A percentile compares a stretch with the other conserved stretches of the same genome.
phyloP scores from a whole-genome alignment of 2,329 filamentous ascomycete species.

The Aspergillus oerlinghausenensis region DNA sequence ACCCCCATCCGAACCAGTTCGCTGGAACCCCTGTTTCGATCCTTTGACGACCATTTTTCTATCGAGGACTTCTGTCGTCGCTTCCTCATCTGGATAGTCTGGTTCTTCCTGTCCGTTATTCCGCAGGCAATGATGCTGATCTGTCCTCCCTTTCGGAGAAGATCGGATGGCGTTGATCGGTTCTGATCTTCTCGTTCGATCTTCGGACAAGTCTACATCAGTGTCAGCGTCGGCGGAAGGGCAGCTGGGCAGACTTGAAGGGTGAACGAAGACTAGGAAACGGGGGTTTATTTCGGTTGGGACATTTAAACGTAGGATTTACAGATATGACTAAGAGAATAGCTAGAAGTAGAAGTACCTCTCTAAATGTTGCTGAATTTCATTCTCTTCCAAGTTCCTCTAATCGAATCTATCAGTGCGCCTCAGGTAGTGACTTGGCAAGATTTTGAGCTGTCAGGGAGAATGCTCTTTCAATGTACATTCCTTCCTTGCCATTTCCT shows the following conservation, averaged over 20 bases:
- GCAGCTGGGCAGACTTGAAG: background rate
- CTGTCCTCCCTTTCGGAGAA: background rate
- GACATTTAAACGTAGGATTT: background rate
- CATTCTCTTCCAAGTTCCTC: background rate
- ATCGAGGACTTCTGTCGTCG: background rate
- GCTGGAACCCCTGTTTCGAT: background rate
- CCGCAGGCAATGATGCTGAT: background rate
- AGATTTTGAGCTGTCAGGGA: background rate
- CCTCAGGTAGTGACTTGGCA: background rate
- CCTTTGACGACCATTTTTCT: background rate
- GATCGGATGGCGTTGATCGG: background rate
- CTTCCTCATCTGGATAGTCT: conserved; percentile 18
- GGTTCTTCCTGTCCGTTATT: background rate
- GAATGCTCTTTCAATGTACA: background rate
- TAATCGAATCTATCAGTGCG: background rate
- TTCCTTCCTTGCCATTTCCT: background rate
- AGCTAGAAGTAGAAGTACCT: background rate
- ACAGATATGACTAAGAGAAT: background rate
- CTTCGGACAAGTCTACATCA: conserved; percentile 6
- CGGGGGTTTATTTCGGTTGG: background rate
- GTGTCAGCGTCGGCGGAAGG: conserved; percentile 2
- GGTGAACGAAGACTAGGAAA: background rate
- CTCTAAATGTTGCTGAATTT: background rate
- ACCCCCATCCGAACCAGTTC: conserved; percentile 8
- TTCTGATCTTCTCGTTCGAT: background rate